Percentiles rank a stretch among this genome's conserved stretches.
Conservation (phyloP, 257 asterid species). For the Petunia secreta region DNA sequence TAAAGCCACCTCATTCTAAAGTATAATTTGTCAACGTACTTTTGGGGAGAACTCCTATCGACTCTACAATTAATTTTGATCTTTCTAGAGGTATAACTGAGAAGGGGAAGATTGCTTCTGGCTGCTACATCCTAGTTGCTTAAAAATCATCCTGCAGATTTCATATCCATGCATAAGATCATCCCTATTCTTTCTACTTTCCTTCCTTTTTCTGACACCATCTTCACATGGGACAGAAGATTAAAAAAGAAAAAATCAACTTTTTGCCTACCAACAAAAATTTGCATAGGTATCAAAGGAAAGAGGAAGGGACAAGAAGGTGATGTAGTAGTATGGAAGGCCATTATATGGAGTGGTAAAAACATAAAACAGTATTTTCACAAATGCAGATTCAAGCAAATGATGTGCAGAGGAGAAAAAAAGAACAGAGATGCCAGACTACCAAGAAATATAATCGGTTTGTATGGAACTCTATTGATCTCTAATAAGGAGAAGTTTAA, state of each 20-base stretch:
- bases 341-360: not conserved
- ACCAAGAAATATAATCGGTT: not conserved
- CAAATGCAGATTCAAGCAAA: not conserved
- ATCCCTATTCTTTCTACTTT: not conserved
- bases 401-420: not conserved
- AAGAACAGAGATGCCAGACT: not conserved
- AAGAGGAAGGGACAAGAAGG: not conserved
- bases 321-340: not conserved
- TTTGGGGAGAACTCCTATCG: not conserved
- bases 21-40: not conserved
- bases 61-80: not conserved
- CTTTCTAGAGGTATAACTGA: not conserved
- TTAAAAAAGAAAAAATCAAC: not conserved
- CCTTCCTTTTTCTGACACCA: not conserved
- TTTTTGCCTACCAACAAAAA: not conserved
- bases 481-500: slow-evolving; percentile 30
- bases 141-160: not conserved
- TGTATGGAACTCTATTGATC: slow-evolving; percentile 14
- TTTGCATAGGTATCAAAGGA: not conserved
- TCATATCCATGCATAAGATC: not conserved
- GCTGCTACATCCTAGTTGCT: not conserved
- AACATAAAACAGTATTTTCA: not conserved
- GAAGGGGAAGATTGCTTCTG: slow-evolving; percentile 7
- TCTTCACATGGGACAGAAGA: not conserved
- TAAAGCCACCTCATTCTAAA: not conserved